Conservation (phyloP, 1,284 basidiomycete genomes). For the Leccinum holopus region DNA sequence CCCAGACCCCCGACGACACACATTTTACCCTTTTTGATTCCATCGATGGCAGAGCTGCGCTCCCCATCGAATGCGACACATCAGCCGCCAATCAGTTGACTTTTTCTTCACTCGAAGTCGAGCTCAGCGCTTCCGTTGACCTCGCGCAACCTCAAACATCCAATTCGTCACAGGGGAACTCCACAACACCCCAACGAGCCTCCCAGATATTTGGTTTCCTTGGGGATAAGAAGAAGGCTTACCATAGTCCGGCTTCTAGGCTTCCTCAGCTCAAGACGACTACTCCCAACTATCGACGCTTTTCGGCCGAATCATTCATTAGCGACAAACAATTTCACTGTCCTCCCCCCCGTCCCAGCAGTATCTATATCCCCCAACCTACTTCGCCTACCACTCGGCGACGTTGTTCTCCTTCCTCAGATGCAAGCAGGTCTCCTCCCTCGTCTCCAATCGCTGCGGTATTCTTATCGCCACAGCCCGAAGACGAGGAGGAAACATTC, state of each 20-base stretch:
- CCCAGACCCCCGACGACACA: slow-evolving; percentile 44
- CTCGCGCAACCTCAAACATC: slow-evolving; percentile 33
- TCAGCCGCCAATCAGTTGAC: slow-evolving; percentile 45
- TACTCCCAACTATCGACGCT: slow-evolving; percentile 25
- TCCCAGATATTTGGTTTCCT: slow-evolving; percentile 70
- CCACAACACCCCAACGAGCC: slow-evolving; percentile 58
- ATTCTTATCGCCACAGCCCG: slow-evolving; percentile 2
- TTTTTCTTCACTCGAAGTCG: slow-evolving; percentile 71
- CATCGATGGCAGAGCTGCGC: slow-evolving; percentile 36
- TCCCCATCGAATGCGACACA: slow-evolving; percentile 47
- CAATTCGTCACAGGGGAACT: slow-evolving; percentile 30
- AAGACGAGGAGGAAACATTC: slow-evolving; percentile 3
- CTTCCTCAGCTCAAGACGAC: slow-evolving; percentile 32
- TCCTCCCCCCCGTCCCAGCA: slow-evolving; percentile 19
- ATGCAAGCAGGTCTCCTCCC: slow-evolving; percentile 12
- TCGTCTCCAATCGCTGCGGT: slow-evolving; percentile 6
- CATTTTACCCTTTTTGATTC: slow-evolving; percentile 36
- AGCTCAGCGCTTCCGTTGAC: slow-evolving; percentile 53
- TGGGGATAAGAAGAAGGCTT: slow-evolving; percentile 42
- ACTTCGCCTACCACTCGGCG: slow-evolving; percentile 14
- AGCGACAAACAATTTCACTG: slow-evolving; percentile 26
- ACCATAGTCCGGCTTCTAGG: slow-evolving; percentile 36
- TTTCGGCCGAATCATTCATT: slow-evolving; percentile 29
- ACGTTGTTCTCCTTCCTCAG: slow-evolving; percentile 17
- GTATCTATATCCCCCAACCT: slow-evolving; percentile 20